These are phyloP conservation scores for Diaporthe caulivora DNA, from an alignment of 2,329 filamentous ascomycete genomes.

Conservation along the genomic window DNA sequence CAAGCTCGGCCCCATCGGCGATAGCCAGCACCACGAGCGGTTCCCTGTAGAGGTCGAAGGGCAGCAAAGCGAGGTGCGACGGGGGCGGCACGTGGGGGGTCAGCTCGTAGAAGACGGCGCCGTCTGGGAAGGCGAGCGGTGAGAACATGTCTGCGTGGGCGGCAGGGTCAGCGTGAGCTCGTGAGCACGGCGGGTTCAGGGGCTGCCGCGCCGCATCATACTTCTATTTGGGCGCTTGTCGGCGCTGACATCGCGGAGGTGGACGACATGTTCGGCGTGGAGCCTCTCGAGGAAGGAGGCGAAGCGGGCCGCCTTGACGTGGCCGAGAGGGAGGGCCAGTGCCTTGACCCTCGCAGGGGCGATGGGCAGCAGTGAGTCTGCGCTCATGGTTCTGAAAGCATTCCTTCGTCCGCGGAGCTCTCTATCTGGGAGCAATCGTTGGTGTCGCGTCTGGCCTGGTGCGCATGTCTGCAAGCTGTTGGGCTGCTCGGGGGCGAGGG, in stretches of 20 bases:
- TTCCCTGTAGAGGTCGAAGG: conserved; percentile 92
- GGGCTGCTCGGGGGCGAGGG: neutral
- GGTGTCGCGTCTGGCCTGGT: conserved; percentile 7
- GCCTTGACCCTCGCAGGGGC: conserved; percentile 92
- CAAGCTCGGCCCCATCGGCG: conserved; percentile 82
- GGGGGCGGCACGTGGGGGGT: conserved; percentile 83
- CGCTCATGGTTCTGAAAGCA: conserved; percentile 70
- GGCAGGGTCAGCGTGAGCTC: conserved; percentile 36
- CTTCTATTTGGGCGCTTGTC: conserved; percentile 89
- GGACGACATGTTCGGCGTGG: conserved; percentile 82
- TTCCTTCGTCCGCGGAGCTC: conserved; percentile 34
- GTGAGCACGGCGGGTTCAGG: conserved; percentile 32
- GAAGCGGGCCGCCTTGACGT: conserved; percentile 86
- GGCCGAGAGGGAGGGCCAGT: conserved; percentile 87
- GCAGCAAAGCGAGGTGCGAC: conserved; percentile 82
- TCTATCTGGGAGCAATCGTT: conserved; percentile 26
- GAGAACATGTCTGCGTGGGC: conserved; percentile 85
- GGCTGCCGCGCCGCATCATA: conserved; percentile 57
- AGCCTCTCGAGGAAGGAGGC: conserved; percentile 82
- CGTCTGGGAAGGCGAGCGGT: conserved; percentile 86
- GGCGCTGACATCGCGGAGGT: conserved; percentile 86
- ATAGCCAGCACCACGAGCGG: conserved; percentile 86
- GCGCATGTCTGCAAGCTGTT: conserved; percentile 28
- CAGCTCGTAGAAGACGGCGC: conserved; percentile 89
- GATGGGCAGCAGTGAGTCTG: conserved; percentile 90